A percentile compares a stretch with the other conserved stretches of the same genome.
phyloP scores from a whole-genome alignment of 2,329 filamentous ascomycete genomes.

The Dryadomyces quercus-mongolicae region DNA sequence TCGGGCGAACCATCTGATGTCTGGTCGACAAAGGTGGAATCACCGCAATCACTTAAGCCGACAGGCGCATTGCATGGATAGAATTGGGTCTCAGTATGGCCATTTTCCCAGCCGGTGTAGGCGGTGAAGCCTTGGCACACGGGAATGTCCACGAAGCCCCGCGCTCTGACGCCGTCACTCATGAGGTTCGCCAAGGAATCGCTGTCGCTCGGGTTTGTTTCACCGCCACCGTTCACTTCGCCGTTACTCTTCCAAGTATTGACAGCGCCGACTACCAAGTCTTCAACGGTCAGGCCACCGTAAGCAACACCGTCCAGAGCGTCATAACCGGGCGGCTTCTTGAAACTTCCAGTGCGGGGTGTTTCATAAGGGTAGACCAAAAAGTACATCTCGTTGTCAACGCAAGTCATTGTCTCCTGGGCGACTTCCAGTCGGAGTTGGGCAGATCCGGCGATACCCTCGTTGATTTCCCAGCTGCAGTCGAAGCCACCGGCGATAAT shows the following conservation, averaged over 20 bases:
- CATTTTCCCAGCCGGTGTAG: slow-evolving; percentile 5
- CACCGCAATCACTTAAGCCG: slow-evolving; percentile 16
- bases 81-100: not conserved
- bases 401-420: slow-evolving; percentile 3
- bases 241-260: slow-evolving; percentile 18
- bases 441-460: slow-evolving; percentile 2
- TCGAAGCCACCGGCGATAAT: slow-evolving; percentile 14
- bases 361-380: slow-evolving; percentile 14
- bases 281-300: slow-evolving; percentile 15
- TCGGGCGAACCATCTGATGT: slow-evolving; percentile 21
- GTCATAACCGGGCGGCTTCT: slow-evolving; percentile 16
- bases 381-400: slow-evolving; percentile 18
- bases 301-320: slow-evolving; percentile 13
- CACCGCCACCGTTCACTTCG: slow-evolving; percentile 17
- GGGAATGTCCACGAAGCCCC: slow-evolving; percentile 24
- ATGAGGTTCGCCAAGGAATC: slow-evolving; percentile 14
- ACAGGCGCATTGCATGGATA: slow-evolving; percentile 22
- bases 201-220: slow-evolving; percentile 15
- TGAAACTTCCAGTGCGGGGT: slow-evolving; percentile 16
- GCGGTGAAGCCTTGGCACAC: slow-evolving; percentile 24
- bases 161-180: slow-evolving; percentile 18
- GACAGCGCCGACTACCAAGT: slow-evolving; percentile 18
- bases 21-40: slow-evolving; percentile 21
- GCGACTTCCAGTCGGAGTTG: no score
- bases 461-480: slow-evolving; percentile 7